Base-by-base conservation (phyloP, 1,284 basidiomycete species). In the Cutaneotrichosporon cavernicola region DNA sequence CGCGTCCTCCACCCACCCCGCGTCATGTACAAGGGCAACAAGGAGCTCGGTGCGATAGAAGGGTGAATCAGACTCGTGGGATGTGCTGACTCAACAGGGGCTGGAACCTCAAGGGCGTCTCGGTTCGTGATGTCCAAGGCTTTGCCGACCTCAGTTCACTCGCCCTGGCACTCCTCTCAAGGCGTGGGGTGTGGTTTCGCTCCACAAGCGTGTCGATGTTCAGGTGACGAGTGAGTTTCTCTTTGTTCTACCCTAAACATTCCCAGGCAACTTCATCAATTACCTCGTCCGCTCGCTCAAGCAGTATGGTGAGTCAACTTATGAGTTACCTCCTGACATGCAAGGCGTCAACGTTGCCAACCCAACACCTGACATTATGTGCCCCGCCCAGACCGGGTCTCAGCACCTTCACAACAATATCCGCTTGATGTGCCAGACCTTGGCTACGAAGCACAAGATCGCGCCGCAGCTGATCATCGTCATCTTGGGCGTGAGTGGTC, bases 161-260 rank as follows among this genome's bases (percentile, higher is more conserved):
- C 70, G 73, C 38, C 66, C 76, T 13, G 74, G 74, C 14, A 65
- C 69, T n/a, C 70, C 76, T 11, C 73, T 82, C 55, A 72, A 76
- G 67, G 75, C 75, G 7, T 82, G 81, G 81, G 67, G 75, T 1
- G 70, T 81, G 38, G 65, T 79, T 51, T 73, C 70, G 9, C 76
- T 78, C 57, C 78, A 79, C 56, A 31, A 63, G 9, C 43, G 60
- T 55, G 65, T 71, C 56, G 63, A 57, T 10, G 43, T 46, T 0
- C 60, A 26, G 2, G 68, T 65, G 21, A 66, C 77, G 63, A 56
- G 72, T 71, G 38, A 66, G 70, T 68, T 22, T 1, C 26, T 10
- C n/a, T n/a, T 40, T 9, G 31, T n/a, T 9, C 30, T 52, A 36
- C 50, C 11, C 8, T 61, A 16, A 56, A 38, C 18, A 13, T 18